phyloP scores from a whole-genome alignment of 441 rosid species.

The Arabidopsis hybrid region DNA sequence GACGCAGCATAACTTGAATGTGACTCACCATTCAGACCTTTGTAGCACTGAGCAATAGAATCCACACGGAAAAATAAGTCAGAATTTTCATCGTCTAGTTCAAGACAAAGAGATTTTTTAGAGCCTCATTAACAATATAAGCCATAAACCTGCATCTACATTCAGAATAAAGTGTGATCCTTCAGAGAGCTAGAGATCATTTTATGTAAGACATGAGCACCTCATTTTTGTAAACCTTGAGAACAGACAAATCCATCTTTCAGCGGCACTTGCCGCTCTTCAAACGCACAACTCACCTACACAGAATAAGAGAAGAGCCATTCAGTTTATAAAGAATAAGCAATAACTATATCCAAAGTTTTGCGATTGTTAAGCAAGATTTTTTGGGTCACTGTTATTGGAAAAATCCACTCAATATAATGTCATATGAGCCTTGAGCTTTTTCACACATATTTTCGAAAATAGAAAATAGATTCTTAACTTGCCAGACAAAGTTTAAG shows the following conservation, averaged over 20 bases:
- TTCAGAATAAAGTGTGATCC: background rate
- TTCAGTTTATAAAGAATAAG: background rate
- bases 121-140: conserved; percentile 9
- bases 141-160: conserved; percentile 6
- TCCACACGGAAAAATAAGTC: conserved; percentile 91
- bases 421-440: conserved; percentile 1
- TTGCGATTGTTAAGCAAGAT: background rate
- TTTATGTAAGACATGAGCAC: background rate
- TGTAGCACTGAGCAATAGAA: conserved; percentile 86
- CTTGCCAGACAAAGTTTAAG: background rate
- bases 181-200: background rate
- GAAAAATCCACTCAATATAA: background rate
- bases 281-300: background rate
- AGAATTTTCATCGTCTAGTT: conserved; percentile 71
- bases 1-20: conserved; percentile 58
- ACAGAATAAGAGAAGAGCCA: background rate
- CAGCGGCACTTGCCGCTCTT: background rate
- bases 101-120: background rate
- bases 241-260: conserved; percentile 6
- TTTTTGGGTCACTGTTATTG: background rate
- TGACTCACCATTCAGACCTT: conserved; percentile 51
- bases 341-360: background rate
- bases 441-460: background rate
- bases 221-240: background rate
- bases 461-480: background rate